phyloP scores from a whole-genome alignment of 495 filamentous ascomycete genomes.

The Penicillium robsamsonii region DNA sequence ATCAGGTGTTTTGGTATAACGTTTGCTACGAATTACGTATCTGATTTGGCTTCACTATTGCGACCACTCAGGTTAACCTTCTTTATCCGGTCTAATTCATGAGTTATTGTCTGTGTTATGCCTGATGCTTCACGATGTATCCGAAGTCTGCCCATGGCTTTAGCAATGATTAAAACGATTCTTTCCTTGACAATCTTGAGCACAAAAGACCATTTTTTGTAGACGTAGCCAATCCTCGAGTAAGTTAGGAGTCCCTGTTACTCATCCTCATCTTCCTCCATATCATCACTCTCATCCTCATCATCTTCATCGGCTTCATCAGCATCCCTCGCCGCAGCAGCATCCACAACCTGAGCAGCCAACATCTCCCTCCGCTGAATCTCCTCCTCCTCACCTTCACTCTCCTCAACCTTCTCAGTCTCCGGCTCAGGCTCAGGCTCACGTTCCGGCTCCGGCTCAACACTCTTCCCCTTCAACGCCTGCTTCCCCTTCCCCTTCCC shows the following conservation, averaged over 20 bases:
- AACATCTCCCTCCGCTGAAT: slow-evolving; percentile 32
- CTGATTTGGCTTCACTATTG: slow-evolving; percentile 13
- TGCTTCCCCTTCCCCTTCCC: slow-evolving; percentile 17
- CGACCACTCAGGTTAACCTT: neutral
- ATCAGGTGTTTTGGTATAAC: slow-evolving; percentile 10
- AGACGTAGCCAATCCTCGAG: neutral
- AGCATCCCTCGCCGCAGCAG: slow-evolving; percentile 27
- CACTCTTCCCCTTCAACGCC: slow-evolving; percentile 17
- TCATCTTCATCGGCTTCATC: slow-evolving; percentile 19
- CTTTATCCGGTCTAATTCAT: slow-evolving; percentile 14
- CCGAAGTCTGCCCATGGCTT: neutral
- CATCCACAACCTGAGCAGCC: slow-evolving; percentile 31
- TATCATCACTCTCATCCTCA: slow-evolving; percentile 12
- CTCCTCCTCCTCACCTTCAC: slow-evolving; percentile 41
- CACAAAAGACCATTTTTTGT: slow-evolving; percentile 8
- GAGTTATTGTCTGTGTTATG: slow-evolving; percentile 8
- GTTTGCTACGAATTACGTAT: slow-evolving; percentile 15
- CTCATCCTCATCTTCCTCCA: slow-evolving; percentile 19
- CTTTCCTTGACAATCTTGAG: neutral
- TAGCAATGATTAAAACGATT: slow-evolving; percentile 17
- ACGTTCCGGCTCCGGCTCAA: slow-evolving; percentile 15
- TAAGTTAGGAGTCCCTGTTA: slow-evolving; percentile 3
- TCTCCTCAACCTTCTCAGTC: slow-evolving; percentile 23
- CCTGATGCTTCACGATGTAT: slow-evolving; percentile 22
- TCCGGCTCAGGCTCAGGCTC: slow-evolving; percentile 15